Percentiles rank a stretch among this genome's conserved stretches.
Evolutionary conservation across 345 rosid genomes (phyloP).

Genomic region (Eucalyptus globulus): DNA sequence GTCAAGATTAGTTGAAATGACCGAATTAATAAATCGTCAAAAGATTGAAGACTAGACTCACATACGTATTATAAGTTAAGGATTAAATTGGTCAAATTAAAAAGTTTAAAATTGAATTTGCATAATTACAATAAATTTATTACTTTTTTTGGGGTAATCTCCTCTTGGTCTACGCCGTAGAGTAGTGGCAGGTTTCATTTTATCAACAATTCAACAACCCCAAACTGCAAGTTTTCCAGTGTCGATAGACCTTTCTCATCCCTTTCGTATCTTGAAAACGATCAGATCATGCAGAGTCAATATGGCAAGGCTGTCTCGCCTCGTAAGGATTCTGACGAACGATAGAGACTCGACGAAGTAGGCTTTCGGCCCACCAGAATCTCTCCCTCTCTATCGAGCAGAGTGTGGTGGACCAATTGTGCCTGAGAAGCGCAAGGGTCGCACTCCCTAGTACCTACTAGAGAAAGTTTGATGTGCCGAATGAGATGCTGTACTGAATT

Average conservation of each 20-base stretch:
- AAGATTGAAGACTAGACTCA: rapidly evolving
- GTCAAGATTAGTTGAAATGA: rapidly evolving
- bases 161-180: not conserved
- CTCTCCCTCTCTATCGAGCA: not conserved
- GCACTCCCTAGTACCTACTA: not conserved
- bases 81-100: rapidly evolving
- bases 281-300: not conserved
- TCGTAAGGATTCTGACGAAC: not conserved
- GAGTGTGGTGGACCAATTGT: not conserved
- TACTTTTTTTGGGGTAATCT: not conserved
- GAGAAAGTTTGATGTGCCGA: not conserved
- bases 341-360: not conserved
- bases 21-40: rapidly evolving
- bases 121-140: no score
- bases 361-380: not conserved
- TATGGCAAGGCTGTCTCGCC: not conserved
- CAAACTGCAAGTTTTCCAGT: not conserved
- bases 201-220: not conserved
- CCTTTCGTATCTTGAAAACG: not conserved
- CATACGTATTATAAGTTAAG: rapidly evolving
- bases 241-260: not conserved
- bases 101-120: rapidly evolving
- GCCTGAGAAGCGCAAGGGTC: not conserved
- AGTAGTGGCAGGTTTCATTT: not conserved
- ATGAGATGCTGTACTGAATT: not conserved